Evolutionary conservation across 495 filamentous ascomycete species (phyloP), one percentile per base, ranked within the genome.

Genomic region (Neurospora intermedia): DNA sequence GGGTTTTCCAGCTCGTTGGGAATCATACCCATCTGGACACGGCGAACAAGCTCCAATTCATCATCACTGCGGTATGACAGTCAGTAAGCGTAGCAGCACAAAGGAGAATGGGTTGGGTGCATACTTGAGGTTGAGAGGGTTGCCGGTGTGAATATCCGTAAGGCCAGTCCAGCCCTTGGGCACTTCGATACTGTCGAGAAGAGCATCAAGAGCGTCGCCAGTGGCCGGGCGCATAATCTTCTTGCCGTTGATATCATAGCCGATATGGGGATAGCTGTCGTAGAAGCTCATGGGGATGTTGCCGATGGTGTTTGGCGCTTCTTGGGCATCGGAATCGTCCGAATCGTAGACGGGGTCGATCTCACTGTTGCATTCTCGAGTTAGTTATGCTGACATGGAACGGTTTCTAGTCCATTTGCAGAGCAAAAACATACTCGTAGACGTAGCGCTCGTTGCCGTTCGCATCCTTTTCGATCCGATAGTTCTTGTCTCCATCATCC

Each of bases 211-310:
- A 46, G 96, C 96, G 79, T 96, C 91, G 43, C 96, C 96, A 78
- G 93, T 94, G 41, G 96, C 96, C 3, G 96, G 96, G 69, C 96
- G 92, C 89, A 96, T 91, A 72, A 99, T 96, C 81, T 93, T 97
- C 86, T 94, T 97, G 81, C 96, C 96, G 83, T 99, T 97, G 82
- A 99, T 97, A 79, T 98, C 92, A 82, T 99, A 99, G 54, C 96
- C 96, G 80, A 99, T 97, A 81, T 99, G 96, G 71, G 96, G 96
- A 79, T 97, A 81, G 70, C 78, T 80, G 79, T 98, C 95, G 86
- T 99, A 99, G 83, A 97, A 97, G 39, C 91, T 90, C 23, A 98
- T 81, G 15, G 95, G 93, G 74, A 99, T 99, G 79, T 98, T 87
- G 73, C 96, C 96, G 79, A 99, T 97, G 5, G 96, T 98, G 80